Base-by-base conservation (phyloP, 495 filamentous ascomycete genomes). In the Xylaria curta region DNA sequence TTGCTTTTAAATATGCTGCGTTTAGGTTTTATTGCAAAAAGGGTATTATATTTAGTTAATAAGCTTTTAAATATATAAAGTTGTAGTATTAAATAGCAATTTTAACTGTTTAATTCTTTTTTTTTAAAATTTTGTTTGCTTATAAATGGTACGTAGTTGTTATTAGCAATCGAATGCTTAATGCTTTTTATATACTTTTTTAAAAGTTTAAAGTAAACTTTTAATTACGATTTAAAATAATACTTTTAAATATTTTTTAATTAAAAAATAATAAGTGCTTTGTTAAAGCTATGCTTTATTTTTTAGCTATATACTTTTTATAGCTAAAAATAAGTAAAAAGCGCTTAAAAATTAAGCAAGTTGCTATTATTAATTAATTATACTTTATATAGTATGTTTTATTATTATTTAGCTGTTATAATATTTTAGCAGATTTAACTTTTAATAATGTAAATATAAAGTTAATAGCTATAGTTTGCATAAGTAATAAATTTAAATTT, bases 201-300 rank as follows among this genome's bases (percentile, higher is more conserved):
- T 60, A 60, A 38, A 60, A 38, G 1, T 60, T 38, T 3, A 60
- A 60, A 12, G 15, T 60, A 60, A 60, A 38, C 19, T 60, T 60
- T 3, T 26, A 12, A 17, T 60, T 60, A 1, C 38, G n/a, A 7
- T 60, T 38, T 38, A 36, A 58, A 19, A 38, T 60, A 36, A 60
- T 60, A 21, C 13, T 60, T 19, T 38, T 60, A n/a, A 60, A 38
- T 38, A 60, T 10, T 38, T 9, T 38, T 38, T 60, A 60, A 10
- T 60, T 21, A 21, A n/a, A n/a, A 12, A 60, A 7, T 8, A 60
- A 10, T 38, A 60, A 38, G 21, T n/a, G 3, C 19, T 60, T 60
- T 17, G 38, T 60, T 19, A 60, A 26, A 8, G n/a, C n/a, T n/a
- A 8, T 21, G 0, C 6, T 26, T 60, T 60, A 60, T 7, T 38